These are phyloP conservation scores for Flaveria robusta DNA, from an alignment of 129 eudicot genomes.

Conservation along the genomic window DNA sequence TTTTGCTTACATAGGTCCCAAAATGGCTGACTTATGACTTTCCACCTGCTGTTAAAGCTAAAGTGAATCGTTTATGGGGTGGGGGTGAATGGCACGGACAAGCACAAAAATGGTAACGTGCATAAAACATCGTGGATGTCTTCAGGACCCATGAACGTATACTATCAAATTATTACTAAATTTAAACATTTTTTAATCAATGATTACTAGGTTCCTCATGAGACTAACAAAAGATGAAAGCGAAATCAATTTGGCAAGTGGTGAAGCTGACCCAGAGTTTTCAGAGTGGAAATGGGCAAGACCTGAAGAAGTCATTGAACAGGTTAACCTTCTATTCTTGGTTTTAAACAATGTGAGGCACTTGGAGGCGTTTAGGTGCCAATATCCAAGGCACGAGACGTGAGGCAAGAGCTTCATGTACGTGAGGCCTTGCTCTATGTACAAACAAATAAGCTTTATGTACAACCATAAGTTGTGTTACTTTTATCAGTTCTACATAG, in stretches of 20 bases:
- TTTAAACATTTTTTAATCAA: neutral
- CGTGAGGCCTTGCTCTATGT: no score
- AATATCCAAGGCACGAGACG: no score
- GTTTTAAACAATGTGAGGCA: neutral
- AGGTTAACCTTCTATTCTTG: constrained; percentile 44
- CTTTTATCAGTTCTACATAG: no score
- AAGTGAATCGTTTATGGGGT: constrained; percentile 97
- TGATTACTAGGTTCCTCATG: constrained; percentile 77
- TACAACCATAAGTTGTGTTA: no score
- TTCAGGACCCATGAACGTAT: neutral
- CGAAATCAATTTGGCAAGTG: constrained; percentile 78
- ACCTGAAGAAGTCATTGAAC: constrained; percentile 89
- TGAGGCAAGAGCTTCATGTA: no score
- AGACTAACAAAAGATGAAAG: constrained; percentile 70
- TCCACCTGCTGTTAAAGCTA: constrained; percentile 96
- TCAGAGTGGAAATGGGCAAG: constrained; percentile 99
- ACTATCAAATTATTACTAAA: neutral
- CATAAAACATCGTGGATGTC: neutral
- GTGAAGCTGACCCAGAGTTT: constrained; percentile 88
- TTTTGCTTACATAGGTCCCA: constrained; percentile 61
- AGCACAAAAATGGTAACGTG: constrained; percentile 89
- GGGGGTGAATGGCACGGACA: constrained; percentile 99
- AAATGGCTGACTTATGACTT: constrained; percentile 93
- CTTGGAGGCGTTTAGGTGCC: neutral
- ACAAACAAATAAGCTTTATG: no score